phyloP scores from a whole-genome alignment of 495 filamentous ascomycete genomes.

The Thozetella sp. region DNA sequence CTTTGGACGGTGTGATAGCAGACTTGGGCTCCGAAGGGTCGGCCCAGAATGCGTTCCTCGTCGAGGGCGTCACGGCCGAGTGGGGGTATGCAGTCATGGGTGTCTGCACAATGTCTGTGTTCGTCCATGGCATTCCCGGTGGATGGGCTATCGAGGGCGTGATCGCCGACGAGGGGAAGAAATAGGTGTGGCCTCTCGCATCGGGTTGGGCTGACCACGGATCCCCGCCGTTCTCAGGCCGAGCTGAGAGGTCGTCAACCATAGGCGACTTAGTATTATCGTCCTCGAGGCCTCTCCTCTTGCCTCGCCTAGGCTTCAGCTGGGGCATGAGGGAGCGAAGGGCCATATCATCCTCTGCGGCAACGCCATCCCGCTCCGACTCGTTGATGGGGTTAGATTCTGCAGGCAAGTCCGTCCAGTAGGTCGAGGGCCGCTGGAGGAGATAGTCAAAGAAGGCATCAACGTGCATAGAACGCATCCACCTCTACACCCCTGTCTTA shows the following conservation, averaged over 20 bases:
- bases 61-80: constrained; percentile 73
- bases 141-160: constrained; percentile 23
- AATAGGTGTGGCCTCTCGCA: constrained; percentile 36
- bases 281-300: constrained; percentile 79
- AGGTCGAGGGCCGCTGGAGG: constrained; percentile 74
- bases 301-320: constrained; percentile 85
- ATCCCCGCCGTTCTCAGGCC: constrained; percentile 45
- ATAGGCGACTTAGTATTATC: constrained; percentile 57
- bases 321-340: constrained; percentile 87
- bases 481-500: too few relatives aligned
- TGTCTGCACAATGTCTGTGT: not conserved
- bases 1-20: constrained; percentile 65
- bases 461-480: constrained; percentile 98
- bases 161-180: constrained; percentile 33
- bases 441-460: constrained; percentile 97
- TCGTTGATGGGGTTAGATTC: constrained; percentile 60
- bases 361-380: constrained; percentile 80
- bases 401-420: constrained; percentile 82
- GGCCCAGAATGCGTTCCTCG: constrained; percentile 49
- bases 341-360: constrained; percentile 89
- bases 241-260: constrained; percentile 42
- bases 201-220: constrained; percentile 52
- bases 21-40: constrained; percentile 65
- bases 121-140: constrained; percentile 4
- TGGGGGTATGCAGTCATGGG: constrained; percentile 68